A percentile compares a stretch with the other conserved stretches of the same genome.
phyloP scores from a whole-genome alignment of 1,284 basidiomycete species.

The Fistulinella cinereoalba region DNA sequence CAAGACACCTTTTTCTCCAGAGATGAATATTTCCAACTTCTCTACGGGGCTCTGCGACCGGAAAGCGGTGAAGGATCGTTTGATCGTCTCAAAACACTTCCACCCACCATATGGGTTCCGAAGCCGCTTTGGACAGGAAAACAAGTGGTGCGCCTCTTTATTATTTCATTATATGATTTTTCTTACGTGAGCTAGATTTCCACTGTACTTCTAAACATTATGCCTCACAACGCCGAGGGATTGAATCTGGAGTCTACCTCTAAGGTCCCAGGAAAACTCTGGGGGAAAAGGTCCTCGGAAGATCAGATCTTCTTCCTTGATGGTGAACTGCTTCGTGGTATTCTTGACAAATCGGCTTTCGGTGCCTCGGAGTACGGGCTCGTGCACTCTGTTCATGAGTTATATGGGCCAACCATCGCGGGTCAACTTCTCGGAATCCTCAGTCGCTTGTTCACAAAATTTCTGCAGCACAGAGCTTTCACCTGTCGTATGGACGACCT shows the following conservation, averaged over 20 bases:
- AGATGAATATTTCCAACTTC: conserved; percentile 94
- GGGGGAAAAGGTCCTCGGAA: conserved; percentile 79
- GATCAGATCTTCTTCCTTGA: conserved; percentile 90
- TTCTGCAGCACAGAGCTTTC: conserved; percentile 95
- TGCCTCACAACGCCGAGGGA: conserved; percentile 77
- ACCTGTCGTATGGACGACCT: conserved; percentile 99
- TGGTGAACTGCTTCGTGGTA: conserved; percentile 89
- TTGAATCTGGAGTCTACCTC: conserved; percentile 86
- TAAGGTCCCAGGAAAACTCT: conserved; percentile 82
- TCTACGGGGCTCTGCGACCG: conserved; percentile 92
- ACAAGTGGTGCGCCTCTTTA: conserved; percentile 74
- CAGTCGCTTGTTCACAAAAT: conserved; percentile 94
- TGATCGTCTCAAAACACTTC: conserved; percentile 77
- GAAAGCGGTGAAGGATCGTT: conserved; percentile 74
- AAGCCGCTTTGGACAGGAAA: conserved; percentile 95
- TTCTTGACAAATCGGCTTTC: conserved; percentile 97
- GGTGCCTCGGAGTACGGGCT: conserved; percentile 96
- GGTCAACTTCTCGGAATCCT: conserved; percentile 92
- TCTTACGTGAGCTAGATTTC: conserved; percentile 63
- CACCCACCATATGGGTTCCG: conserved; percentile 93
- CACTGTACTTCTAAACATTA: conserved; percentile 90
- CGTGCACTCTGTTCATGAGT: conserved; percentile 97
- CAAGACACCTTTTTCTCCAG: conserved; percentile 94
- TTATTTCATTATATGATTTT: not conserved
- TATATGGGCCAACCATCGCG: conserved; percentile 91